Conservation (phyloP, 2,329 filamentous ascomycete genomes). For the Fusarium algeriense region DNA sequence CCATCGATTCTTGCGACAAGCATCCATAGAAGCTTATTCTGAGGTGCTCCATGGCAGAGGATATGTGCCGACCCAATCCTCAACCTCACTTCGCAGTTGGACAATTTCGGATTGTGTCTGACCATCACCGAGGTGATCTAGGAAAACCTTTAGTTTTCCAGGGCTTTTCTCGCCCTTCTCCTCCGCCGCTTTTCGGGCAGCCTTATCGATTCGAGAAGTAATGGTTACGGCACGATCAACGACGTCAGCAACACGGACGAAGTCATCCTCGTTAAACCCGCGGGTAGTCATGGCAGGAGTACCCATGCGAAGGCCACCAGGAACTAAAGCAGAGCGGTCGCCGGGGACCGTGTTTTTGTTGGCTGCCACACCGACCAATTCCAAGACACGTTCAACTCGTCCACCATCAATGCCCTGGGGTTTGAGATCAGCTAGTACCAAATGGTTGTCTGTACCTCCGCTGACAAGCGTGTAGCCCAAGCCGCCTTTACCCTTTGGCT, state of each 20-base stretch:
- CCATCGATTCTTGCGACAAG: background rate
- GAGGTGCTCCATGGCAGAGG: constrained; percentile 73
- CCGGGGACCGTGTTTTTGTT: constrained; percentile 99
- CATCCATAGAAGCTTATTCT: constrained; percentile 36
- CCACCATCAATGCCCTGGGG: constrained; percentile 88
- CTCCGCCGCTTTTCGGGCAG: constrained; percentile 75
- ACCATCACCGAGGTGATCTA: constrained; percentile 76
- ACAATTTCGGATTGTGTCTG: constrained; percentile 77
- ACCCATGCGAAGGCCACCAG: constrained; percentile 92
- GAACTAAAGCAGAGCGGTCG: constrained; percentile 92
- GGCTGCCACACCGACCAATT: constrained; percentile 93
- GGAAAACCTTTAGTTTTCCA: constrained; percentile 74
- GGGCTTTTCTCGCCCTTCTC: constrained; percentile 75
- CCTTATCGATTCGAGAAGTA: constrained; percentile 79
- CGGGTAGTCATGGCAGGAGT: constrained; percentile 98
- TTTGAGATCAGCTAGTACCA: constrained; percentile 93
- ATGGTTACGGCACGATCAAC: constrained; percentile 87
- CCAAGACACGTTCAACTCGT: constrained; percentile 88
- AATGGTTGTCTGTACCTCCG: constrained; percentile 96
- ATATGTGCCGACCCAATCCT: constrained; percentile 82
- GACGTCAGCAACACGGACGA: constrained; percentile 85
- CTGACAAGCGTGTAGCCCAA: constrained; percentile 91
- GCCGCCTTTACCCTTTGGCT: constrained; percentile 78
- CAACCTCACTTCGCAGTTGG: constrained; percentile 79
- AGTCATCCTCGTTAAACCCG: constrained; percentile 91